Evolutionary conservation across 139 green algal species (phyloP).

Genomic region (Chlamydomonas sp.): DNA sequence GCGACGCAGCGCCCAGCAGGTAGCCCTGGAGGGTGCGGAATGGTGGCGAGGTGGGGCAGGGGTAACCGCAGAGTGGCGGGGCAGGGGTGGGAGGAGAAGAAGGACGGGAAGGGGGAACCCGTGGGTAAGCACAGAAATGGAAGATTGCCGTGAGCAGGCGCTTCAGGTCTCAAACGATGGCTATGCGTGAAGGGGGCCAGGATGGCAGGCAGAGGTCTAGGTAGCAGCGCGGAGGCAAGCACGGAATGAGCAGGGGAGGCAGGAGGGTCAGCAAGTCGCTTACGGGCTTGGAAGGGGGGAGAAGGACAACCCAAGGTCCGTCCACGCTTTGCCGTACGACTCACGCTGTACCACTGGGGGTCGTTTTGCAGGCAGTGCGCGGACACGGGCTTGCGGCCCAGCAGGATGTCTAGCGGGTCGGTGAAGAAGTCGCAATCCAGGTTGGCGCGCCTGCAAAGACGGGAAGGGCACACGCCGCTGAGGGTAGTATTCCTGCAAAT

Average conservation of each 20-base stretch:
- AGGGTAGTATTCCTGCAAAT: background rate
- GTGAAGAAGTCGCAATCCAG: constrained; percentile 78
- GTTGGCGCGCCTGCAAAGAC: constrained; percentile 59
- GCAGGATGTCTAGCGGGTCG: constrained; percentile 54
- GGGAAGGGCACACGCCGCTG: background rate
- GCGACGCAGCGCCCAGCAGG: constrained; percentile 55
- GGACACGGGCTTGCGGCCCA: constrained; percentile 52
- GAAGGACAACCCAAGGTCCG: too few species aligned
- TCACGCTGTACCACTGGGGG: constrained; percentile 68
- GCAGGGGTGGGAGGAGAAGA: too few species aligned
- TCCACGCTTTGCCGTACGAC: background rate
- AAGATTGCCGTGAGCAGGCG: too few species aligned
- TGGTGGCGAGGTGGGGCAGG: background rate
- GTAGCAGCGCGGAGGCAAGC: too few species aligned
- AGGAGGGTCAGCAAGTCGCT: too few species aligned
- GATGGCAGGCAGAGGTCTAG: too few species aligned
- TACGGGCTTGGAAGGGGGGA: too few species aligned
- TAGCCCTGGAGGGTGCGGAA: constrained; percentile 63
- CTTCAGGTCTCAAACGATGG: too few species aligned
- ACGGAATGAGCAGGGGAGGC: too few species aligned
- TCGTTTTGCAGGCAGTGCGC: constrained; percentile 83
- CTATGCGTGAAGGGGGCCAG: too few species aligned
- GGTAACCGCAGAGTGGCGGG: background rate
- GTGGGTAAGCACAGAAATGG: too few species aligned
- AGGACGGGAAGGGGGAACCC: too few species aligned